phyloP scores from a whole-genome alignment of 305 asterid genomes.

The Petunia hybrid region DNA sequence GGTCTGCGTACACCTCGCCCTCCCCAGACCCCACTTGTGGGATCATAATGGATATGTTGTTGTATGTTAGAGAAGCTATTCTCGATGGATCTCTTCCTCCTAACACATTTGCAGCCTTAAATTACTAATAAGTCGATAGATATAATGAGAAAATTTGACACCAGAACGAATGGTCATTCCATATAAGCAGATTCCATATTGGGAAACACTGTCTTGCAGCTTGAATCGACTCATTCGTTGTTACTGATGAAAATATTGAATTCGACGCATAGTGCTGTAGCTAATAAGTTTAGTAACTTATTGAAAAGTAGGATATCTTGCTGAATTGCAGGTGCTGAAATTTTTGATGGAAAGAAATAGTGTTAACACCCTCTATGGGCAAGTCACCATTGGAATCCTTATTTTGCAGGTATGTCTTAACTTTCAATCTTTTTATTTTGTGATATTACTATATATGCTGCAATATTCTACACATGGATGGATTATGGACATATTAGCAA shows the following conservation, averaged over 20 bases:
- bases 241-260: constrained; percentile 5
- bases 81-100: constrained; percentile 17
- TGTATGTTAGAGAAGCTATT: constrained; percentile 14
- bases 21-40: no score
- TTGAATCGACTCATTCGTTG: not conserved
- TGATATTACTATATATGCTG: constrained; percentile 1
- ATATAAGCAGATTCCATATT: constrained; percentile 17
- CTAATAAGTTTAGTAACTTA: constrained; percentile 23
- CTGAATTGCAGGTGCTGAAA: constrained; percentile 66
- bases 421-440: constrained; percentile 15
- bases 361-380: constrained; percentile 70
- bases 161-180: not conserved
- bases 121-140: not conserved
- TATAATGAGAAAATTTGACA: not conserved
- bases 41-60: no score
- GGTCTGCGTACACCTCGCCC: no score
- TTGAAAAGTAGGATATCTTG: constrained; percentile 32
- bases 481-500: not conserved
- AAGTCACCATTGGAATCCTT: constrained; percentile 82
- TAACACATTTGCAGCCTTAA: not conserved
- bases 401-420: constrained; percentile 65
- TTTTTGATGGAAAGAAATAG: constrained; percentile 84
- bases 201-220: constrained; percentile 22
- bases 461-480: not conserved
- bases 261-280: constrained; percentile 2